Base-by-base conservation (phyloP, 2,329 filamentous ascomycete species). In the Ascochyta koolunga region DNA sequence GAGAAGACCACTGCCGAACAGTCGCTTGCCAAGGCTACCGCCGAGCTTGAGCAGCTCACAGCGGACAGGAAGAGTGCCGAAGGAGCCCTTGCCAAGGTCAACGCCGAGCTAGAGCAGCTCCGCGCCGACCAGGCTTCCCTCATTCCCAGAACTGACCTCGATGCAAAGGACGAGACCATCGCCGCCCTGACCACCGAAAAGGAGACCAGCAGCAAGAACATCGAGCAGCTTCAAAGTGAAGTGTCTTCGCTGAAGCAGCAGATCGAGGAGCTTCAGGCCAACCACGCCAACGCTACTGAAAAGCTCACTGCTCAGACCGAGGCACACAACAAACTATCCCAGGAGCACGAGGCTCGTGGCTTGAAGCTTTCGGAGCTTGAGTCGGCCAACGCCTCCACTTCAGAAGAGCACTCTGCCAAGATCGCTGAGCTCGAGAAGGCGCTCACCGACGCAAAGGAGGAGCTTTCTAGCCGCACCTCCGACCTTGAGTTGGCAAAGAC, bases 131-230 rank as follows among this genome's bases (percentile, higher is more conserved):
- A 51, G 21, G 53, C 53, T 11, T 47, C 53, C 16, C 53, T 56
- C 18, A 59, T 65, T 8, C 59, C 67, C 54, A 66, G 67, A 50
- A 53, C 62, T 24, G 69, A 71, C 18, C 49, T 71, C 5, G 66
- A 69, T 21, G 59, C 62, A 37, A 67, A 68, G 58, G 63, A 66
- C 13, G 55, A 63, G 37, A 56, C 57, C 24, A 64, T 71, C 18
- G 60, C 65, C 33, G 58, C 64, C 15, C 61, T 70, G 31, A 62
- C 61, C 10, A 51, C 59, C 15, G 66, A 69, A 59, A 61, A 66
- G 27, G 64, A 69, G 24, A 51, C 57, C 39, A 58, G 56, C 10
- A 54, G 61, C 43, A 58, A 59, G 40, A 67, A 65, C 42, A 51
- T 65, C 2, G 61, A 66, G 32, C 57, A 67, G 54, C 64, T 67